Conservation (phyloP, 2,329 filamentous ascomycete species). For the Curvularia verruculosa region DNA sequence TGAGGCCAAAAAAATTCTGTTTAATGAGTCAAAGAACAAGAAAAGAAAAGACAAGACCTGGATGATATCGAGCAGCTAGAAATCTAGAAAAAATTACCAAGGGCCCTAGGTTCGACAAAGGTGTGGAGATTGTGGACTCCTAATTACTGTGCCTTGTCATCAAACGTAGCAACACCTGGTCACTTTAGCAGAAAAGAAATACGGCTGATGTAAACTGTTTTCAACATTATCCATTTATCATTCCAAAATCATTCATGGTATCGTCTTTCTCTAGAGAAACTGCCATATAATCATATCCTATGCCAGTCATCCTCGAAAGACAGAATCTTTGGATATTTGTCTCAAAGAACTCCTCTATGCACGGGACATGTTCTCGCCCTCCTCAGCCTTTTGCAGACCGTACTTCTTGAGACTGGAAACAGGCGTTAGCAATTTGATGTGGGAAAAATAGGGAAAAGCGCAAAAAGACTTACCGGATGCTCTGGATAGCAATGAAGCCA, state of each 20-base stretch:
- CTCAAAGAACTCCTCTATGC: conserved; percentile 17
- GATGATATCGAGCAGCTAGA: no score
- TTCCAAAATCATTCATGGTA: not conserved
- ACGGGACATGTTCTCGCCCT: conserved; percentile 39
- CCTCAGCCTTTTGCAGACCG: conserved; percentile 47
- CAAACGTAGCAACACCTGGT: not conserved
- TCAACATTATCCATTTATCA: not conserved
- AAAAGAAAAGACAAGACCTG: no score
- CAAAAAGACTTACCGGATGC: conserved; percentile 53
- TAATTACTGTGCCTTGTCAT: not conserved
- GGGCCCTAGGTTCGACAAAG: no score
- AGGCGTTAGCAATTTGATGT: not conserved
- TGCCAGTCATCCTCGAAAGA: not conserved
- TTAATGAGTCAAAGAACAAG: no score
- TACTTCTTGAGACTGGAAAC: conserved; percentile 50
- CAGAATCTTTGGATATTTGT: not conserved
- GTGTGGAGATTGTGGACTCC: no score
- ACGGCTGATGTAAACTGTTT: not conserved
- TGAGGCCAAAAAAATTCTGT: no score
- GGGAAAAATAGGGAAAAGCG: no score
- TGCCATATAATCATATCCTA: not conserved
- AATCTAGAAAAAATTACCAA: no score
- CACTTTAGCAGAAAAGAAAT: not conserved
- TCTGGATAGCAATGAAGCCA: conserved; percentile 73
- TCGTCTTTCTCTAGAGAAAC: not conserved